A percentile compares a stretch with the other conserved stretches of the same genome.
Conservation (phyloP, 257 asterid genomes). For the Parsonsia alboflavescens region DNA sequence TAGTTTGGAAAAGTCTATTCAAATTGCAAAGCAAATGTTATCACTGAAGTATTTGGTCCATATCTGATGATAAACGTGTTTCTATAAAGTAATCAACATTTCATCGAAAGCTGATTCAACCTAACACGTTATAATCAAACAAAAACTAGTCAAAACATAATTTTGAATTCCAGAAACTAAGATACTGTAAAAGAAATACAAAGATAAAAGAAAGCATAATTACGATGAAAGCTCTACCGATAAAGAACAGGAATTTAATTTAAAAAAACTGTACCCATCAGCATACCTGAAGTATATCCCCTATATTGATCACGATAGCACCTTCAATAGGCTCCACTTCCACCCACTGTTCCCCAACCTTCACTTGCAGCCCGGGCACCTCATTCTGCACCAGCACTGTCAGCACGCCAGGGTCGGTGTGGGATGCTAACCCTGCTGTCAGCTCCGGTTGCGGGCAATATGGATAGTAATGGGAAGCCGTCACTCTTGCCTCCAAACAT, state of each 20-base stretch:
- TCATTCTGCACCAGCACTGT: conserved; percentile 43
- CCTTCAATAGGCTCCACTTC: conserved; percentile 39
- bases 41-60: too few species aligned
- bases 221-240: neutral
- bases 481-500: conserved; percentile 25
- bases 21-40: too few species aligned
- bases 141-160: neutral
- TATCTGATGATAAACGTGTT: too few species aligned
- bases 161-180: neutral
- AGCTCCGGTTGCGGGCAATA: conserved; percentile 41
- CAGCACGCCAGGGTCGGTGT: conserved; percentile 35
- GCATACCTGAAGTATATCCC: conserved; percentile 43
- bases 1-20: too few species aligned
- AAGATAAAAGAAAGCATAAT: neutral
- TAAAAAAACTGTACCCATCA: neutral
- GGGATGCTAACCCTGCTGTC: conserved; percentile 35
- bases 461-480: conserved; percentile 42
- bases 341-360: conserved; percentile 37
- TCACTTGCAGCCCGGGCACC: conserved; percentile 41
- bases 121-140: too few species aligned
- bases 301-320: conserved; percentile 38
- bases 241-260: too few species aligned
- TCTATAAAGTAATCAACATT: too few species aligned
- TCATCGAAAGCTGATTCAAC: neutral
- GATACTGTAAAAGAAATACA: neutral